phyloP scores from a whole-genome alignment of 257 asterid species.

The Capsicum pubescens region DNA sequence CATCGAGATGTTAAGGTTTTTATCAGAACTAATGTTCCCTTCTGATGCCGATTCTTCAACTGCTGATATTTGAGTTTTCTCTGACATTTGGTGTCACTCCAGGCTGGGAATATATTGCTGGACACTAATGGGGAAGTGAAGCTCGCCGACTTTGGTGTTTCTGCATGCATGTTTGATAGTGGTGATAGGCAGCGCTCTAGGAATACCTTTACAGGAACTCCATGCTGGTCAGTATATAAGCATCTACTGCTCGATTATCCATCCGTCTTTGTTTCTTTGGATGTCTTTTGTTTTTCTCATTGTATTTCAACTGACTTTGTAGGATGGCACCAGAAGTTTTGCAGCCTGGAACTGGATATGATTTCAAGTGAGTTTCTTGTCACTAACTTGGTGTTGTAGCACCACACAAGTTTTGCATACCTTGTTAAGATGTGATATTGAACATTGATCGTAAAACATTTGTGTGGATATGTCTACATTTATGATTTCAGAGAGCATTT shows the following conservation, averaged over 20 bases:
- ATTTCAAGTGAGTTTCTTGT: slow-evolving; percentile 79
- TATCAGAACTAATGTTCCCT: slow-evolving; percentile 28
- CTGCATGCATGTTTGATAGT: slow-evolving; percentile 94
- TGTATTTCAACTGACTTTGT: slow-evolving; percentile 34
- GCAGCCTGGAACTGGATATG: slow-evolving; percentile 99
- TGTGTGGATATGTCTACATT: neutral
- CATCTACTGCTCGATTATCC: slow-evolving; percentile 19
- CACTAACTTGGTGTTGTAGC: neutral
- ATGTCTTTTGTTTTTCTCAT: slow-evolving; percentile 20
- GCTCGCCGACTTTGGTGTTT: slow-evolving; percentile 99
- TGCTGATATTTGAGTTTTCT: slow-evolving; percentile 12
- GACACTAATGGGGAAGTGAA: slow-evolving; percentile 85
- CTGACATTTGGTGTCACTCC: slow-evolving; percentile 40
- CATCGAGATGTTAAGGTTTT: slow-evolving; percentile 97
- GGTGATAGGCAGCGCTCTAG: slow-evolving; percentile 98
- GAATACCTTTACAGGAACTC: slow-evolving; percentile 98
- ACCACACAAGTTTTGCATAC: neutral
- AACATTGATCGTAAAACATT: neutral
- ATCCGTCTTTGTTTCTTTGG: slow-evolving; percentile 19
- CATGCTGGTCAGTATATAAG: slow-evolving; percentile 78
- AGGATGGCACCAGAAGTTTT: slow-evolving; percentile 99
- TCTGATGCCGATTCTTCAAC: slow-evolving; percentile 17
- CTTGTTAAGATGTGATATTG: slow-evolving; percentile 22
- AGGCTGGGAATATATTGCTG: slow-evolving; percentile 98
- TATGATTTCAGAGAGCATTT: neutral